A percentile compares a stretch with the other conserved stretches of the same genome.
phyloP scores from a whole-genome alignment of 768 basidiomycete genomes.

The Cystobasidium onofrii region DNA sequence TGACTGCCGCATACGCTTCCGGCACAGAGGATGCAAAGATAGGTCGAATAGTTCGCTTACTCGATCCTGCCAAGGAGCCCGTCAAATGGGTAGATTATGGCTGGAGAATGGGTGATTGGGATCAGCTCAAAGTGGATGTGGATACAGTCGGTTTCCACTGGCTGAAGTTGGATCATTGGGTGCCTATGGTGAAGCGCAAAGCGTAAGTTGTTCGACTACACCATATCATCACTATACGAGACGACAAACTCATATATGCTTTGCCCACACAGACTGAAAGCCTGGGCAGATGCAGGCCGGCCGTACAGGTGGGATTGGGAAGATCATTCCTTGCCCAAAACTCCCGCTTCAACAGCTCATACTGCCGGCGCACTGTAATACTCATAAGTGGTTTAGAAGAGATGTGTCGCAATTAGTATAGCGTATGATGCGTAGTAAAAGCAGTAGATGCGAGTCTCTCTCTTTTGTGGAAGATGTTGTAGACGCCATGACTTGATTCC shows the following conservation, averaged over 20 bases:
- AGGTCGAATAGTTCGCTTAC: not conserved
- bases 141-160: slow-evolving; percentile 18
- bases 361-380: not conserved
- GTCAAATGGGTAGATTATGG: slow-evolving; percentile 25
- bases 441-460: too few relatives aligned
- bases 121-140: slow-evolving; percentile 14
- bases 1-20: not conserved
- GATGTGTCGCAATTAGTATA: not conserved
- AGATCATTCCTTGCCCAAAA: not conserved
- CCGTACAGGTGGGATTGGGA: slow-evolving; percentile 18
- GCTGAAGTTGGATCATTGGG: slow-evolving; percentile 26
- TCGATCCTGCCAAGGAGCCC: slow-evolving; percentile 14
- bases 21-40: slow-evolving; percentile 16
- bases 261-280: slow-evolving; percentile 2
- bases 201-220: not conserved
- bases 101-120: slow-evolving; percentile 28
- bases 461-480: not conserved
- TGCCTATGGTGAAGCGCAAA: slow-evolving; percentile 27
- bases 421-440: not conserved
- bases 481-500: not conserved
- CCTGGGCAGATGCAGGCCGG: slow-evolving; percentile 6
- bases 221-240: not conserved
- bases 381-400: not conserved
- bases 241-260: not conserved
- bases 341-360: not conserved